phyloP scores from a whole-genome alignment of 2,329 filamentous ascomycete species.

The Stenocarpella maydis region DNA sequence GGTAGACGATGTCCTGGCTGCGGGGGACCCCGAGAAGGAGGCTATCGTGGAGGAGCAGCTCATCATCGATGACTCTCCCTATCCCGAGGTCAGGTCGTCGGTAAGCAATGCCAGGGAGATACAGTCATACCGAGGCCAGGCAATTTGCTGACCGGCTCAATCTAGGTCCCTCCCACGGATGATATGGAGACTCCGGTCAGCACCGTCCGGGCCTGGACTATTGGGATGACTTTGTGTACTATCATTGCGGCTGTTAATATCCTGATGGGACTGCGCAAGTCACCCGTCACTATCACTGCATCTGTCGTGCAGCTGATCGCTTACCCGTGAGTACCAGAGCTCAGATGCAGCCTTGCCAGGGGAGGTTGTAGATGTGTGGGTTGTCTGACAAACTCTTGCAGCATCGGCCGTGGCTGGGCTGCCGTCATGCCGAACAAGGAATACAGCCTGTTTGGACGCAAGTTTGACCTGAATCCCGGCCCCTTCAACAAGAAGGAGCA shows the following conservation, averaged over 20 bases:
- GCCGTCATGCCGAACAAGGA: constrained; percentile 23
- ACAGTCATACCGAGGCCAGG: neutral
- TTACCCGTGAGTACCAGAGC: neutral
- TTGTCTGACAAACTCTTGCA: neutral
- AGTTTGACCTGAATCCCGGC: constrained; percentile 42
- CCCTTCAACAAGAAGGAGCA: constrained; percentile 47
- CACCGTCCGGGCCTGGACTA: constrained; percentile 18
- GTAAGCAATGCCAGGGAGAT: constrained; percentile 35
- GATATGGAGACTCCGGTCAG: constrained; percentile 15
- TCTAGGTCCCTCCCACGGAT: constrained; percentile 13
- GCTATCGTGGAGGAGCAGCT: constrained; percentile 14
- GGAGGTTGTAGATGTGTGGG: rapidly evolving
- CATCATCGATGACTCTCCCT: constrained; percentile 27
- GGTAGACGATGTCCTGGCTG: constrained; percentile 19
- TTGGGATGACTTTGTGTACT: constrained; percentile 20
- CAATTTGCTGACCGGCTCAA: constrained; percentile 3
- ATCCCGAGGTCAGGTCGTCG: constrained; percentile 41
- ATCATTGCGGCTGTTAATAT: constrained; percentile 18
- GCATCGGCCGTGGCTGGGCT: constrained; percentile 12
- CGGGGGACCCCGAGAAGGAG: constrained; percentile 13
- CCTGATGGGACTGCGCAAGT: constrained; percentile 14
- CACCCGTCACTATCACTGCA: constrained; percentile 8
- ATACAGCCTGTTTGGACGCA: constrained; percentile 37
- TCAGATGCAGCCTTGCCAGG: neutral
- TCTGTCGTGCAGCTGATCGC: constrained; percentile 20